Conservation (phyloP, 306 rosid genomes). For the Boehmeria nivea region DNA sequence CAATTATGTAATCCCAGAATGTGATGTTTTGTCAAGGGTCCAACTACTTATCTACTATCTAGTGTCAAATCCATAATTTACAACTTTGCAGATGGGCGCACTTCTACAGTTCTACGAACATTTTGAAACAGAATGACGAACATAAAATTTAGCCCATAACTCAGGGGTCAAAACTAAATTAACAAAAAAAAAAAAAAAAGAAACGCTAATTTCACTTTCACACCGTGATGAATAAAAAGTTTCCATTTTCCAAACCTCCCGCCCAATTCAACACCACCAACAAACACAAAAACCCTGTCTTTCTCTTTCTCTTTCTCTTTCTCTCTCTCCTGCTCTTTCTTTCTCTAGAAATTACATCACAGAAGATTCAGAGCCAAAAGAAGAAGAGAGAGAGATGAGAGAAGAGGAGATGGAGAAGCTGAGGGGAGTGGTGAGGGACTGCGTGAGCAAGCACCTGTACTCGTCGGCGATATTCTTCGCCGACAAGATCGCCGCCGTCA, state of each 20-base stretch:
- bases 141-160: too few relatives aligned
- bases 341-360: neutral
- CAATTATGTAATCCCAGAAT: too few relatives aligned
- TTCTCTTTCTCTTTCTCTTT: too few relatives aligned
- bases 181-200: neutral
- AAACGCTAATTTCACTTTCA: too few relatives aligned
- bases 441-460: slow-evolving; percentile 89
- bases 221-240: too few relatives aligned
- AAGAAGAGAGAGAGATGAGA: slow-evolving; percentile 39
- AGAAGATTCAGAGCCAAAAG: neutral
- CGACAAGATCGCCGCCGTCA: slow-evolving; percentile 81
- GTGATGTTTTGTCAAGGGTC: too few relatives aligned
- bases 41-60: too few relatives aligned
- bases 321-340: neutral
- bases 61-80: too few relatives aligned
- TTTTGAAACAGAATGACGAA: neutral
- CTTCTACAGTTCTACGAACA: too few relatives aligned
- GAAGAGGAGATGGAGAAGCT: slow-evolving; percentile 89
- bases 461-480: slow-evolving; percentile 97
- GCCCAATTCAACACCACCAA: slow-evolving; percentile 5
- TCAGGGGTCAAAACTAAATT: neutral
- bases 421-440: slow-evolving; percentile 84
- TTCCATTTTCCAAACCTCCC: neutral
- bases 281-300: too few relatives aligned
- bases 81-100: too few relatives aligned